Conservation (phyloP, 352 stramenopile species). For the Phytophthora kernoviae region DNA sequence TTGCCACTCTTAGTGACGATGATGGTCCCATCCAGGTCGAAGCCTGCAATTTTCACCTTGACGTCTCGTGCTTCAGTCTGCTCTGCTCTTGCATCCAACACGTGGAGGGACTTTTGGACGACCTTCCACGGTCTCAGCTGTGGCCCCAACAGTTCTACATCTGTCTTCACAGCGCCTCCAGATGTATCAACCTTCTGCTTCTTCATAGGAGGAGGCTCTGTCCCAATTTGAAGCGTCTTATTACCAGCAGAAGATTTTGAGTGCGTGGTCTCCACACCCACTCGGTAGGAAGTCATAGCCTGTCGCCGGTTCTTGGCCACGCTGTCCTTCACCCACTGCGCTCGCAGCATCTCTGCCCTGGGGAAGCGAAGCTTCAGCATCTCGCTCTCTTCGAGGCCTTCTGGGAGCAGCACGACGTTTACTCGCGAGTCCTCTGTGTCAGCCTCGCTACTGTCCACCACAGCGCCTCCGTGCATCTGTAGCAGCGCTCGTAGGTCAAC, state of each 20-base stretch:
- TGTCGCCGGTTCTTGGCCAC: slow-evolving; percentile 42
- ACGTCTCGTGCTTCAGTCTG: background rate
- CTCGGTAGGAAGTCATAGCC: slow-evolving; percentile 23
- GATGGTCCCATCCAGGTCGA: slow-evolving; percentile 83
- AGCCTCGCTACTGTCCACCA: slow-evolving; percentile 19
- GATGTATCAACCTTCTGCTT: slow-evolving; percentile 18
- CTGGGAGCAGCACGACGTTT: slow-evolving; percentile 33
- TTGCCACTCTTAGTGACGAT: slow-evolving; percentile 89
- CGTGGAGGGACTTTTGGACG: slow-evolving; percentile 44
- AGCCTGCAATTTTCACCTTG: slow-evolving; percentile 65
- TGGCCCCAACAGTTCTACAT: slow-evolving; percentile 19
- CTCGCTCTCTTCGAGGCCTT: slow-evolving; percentile 13
- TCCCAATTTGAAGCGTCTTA: background rate
- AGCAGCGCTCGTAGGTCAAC: slow-evolving; percentile 28
- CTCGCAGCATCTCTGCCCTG: slow-evolving; percentile 25
- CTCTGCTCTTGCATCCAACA: slow-evolving; percentile 49
- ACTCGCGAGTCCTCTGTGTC: slow-evolving; percentile 13
- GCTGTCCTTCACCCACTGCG: slow-evolving; percentile 52
- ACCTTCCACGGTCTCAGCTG: slow-evolving; percentile 52
- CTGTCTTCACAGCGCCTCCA: background rate
- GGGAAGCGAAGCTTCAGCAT: slow-evolving; percentile 27
- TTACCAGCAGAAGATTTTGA: background rate
- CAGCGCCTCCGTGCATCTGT: slow-evolving; percentile 31
- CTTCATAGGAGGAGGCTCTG: slow-evolving; percentile 16
- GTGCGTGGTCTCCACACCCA: slow-evolving; percentile 2